Percentiles rank a stretch among this genome's conserved stretches.
Conservation (phyloP, 148 eudicot genomes). For the Suaeda aralocaspica region DNA sequence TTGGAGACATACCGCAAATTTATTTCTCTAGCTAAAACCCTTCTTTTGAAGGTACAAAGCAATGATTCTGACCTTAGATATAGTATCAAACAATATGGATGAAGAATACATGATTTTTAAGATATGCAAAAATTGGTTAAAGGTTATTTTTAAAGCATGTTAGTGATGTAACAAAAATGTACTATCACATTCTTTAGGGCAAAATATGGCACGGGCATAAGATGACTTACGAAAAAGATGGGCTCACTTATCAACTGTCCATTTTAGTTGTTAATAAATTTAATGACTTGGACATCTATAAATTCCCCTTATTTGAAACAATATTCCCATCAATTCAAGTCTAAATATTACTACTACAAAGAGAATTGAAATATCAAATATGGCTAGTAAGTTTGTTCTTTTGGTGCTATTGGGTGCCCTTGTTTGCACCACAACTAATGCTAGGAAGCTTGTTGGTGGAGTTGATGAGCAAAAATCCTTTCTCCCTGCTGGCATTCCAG, state of each 20-base stretch:
- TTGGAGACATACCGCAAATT: constrained; percentile 1
- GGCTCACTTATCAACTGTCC: constrained; percentile 16
- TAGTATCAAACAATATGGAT: background rate
- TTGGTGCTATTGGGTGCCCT: constrained; percentile 30
- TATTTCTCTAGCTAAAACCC: background rate
- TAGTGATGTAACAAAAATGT: background rate
- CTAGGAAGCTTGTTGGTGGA: constrained; percentile 33
- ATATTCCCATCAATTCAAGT: constrained; percentile 4
- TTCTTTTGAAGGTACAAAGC: background rate
- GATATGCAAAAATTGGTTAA: background rate
- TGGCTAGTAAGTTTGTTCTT: constrained; percentile 22
- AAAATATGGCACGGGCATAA: constrained; percentile 20
- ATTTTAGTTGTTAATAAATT: constrained; percentile 2
- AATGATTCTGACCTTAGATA: background rate
- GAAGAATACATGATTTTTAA: too few species aligned
- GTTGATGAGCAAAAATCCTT: constrained; percentile 26
- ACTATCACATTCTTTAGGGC: constrained; percentile 2
- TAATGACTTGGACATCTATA: constrained; percentile 21
- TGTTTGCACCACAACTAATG: constrained; percentile 24
- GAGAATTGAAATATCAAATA: background rate
- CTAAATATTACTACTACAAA: background rate
- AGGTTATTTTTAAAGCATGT: background rate
- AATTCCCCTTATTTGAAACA: constrained; percentile 2
- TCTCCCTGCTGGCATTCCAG: constrained; percentile 1
- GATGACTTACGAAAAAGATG: constrained; percentile 7